Conservation (phyloP, 2,329 filamentous ascomycete genomes). For the Ilyonectria destructans region DNA sequence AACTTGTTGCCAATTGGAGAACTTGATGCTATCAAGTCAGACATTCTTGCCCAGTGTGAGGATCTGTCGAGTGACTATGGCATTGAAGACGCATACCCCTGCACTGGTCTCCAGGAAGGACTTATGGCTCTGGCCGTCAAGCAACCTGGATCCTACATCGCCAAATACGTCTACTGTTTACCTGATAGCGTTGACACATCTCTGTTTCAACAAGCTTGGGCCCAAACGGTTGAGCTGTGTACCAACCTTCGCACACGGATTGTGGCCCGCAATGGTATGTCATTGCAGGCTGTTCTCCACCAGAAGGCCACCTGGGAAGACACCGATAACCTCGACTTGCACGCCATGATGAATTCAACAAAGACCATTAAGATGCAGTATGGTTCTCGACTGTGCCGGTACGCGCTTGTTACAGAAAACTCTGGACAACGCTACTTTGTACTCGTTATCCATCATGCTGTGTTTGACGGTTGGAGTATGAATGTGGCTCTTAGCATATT, state of each 20-base stretch:
- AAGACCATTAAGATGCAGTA: slow-evolving; percentile 14
- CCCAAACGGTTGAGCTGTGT: background rate
- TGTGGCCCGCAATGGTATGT: background rate
- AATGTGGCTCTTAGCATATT: background rate
- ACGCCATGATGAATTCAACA: background rate
- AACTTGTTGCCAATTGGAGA: background rate
- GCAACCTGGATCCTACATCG: slow-evolving; percentile 31
- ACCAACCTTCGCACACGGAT: slow-evolving; percentile 13
- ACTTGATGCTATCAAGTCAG: background rate
- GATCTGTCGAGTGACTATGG: background rate
- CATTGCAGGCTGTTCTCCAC: slow-evolving; percentile 10
- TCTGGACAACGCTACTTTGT: slow-evolving; percentile 16
- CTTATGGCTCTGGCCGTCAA: slow-evolving; percentile 47
- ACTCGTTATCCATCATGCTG: slow-evolving; percentile 42
- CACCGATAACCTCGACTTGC: background rate
- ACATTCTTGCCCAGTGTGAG: slow-evolving; percentile 8
- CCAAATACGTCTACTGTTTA: slow-evolving; percentile 17
- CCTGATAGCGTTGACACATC: slow-evolving; percentile 1
- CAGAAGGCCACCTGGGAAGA: slow-evolving; percentile 4
- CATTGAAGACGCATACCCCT: slow-evolving; percentile 56
- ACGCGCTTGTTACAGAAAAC: slow-evolving; percentile 11
- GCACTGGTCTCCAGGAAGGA: slow-evolving; percentile 55
- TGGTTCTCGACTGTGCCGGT: slow-evolving; percentile 7
- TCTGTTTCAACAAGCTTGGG: slow-evolving; percentile 12
- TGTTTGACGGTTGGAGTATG: slow-evolving; percentile 46